Evolutionary conservation across 192 early-diverging fungal species (phyloP).

Genomic region (Linderina pennispora): DNA sequence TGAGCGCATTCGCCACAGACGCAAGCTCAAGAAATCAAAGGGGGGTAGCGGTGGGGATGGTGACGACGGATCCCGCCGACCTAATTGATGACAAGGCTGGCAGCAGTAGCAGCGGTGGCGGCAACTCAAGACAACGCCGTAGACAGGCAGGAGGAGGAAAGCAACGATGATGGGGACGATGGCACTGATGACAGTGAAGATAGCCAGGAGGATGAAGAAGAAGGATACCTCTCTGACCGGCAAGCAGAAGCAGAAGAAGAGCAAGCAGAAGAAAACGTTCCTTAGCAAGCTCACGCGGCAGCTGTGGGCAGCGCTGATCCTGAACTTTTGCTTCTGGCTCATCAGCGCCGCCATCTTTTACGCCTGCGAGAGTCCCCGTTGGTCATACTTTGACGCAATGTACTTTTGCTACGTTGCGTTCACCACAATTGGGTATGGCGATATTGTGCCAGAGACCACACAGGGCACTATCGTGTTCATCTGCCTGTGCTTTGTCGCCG

Average conservation of each 20-base stretch:
- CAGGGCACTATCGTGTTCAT: slow-evolving; percentile 42
- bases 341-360: slow-evolving; percentile 35
- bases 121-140: neutral
- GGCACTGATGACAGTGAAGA: neutral
- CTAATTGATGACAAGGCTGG: too few relatives aligned
- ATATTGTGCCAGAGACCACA: slow-evolving; percentile 27
- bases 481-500: slow-evolving; percentile 40
- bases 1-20: slow-evolving; percentile 15
- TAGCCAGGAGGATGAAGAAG: neutral
- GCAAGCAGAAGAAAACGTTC: neutral
- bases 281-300: slow-evolving; percentile 13
- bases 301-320: slow-evolving; percentile 26
- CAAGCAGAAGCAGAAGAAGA: neutral
- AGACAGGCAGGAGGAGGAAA: neutral
- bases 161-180: slow-evolving; percentile 1
- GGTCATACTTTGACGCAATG: slow-evolving; percentile 44
- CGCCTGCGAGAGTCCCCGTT: slow-evolving; percentile 15
- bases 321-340: slow-evolving; percentile 40
- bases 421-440: slow-evolving; percentile 49
- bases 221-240: slow-evolving; percentile 1
- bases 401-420: slow-evolving; percentile 49
- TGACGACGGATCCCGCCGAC: too few relatives aligned
- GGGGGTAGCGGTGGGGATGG: neutral
- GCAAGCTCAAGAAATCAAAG: neutral
- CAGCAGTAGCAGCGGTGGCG: slow-evolving; percentile 1